These are phyloP conservation scores for Ceratocystis colombiana DNA, from an alignment of 2,329 filamentous ascomycete species.

Conservation along the genomic window DNA sequence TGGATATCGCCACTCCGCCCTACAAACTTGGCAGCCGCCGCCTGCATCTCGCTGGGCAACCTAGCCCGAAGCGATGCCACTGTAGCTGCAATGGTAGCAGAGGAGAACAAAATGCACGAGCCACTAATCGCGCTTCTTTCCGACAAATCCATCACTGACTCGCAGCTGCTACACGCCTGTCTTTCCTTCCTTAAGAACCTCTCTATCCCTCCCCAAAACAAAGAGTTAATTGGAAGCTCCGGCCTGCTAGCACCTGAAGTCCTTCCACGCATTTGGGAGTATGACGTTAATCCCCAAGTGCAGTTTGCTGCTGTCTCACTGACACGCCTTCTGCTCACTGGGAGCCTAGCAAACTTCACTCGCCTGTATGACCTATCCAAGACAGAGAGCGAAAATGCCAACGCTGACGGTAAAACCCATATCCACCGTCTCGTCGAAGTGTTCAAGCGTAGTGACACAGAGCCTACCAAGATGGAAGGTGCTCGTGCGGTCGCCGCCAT, in stretches of 20 bases:
- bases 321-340: conserved; percentile 45
- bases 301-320: conserved; percentile 52
- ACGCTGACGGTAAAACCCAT: conserved; percentile 11
- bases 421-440: conserved; percentile 33
- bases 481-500: conserved; percentile 44
- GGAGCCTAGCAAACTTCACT: conserved; percentile 43
- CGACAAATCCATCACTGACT: conserved; percentile 35
- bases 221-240: conserved; percentile 39
- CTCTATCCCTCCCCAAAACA: conserved; percentile 48
- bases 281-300: conserved; percentile 46
- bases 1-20: conserved; percentile 39
- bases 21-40: conserved; percentile 43
- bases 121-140: conserved; percentile 40
- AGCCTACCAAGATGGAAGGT: conserved; percentile 51
- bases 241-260: conserved; percentile 38
- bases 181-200: conserved; percentile 57
- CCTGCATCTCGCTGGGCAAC: conserved; percentile 53
- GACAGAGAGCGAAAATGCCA: conserved; percentile 30
- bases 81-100: conserved; percentile 42
- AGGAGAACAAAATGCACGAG: conserved; percentile 34
- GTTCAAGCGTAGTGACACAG: conserved; percentile 35
- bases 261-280: conserved; percentile 45
- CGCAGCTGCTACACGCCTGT: conserved; percentile 47
- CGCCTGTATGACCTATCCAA: conserved; percentile 38
- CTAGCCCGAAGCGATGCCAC: conserved; percentile 48